phyloP scores from a whole-genome alignment of 1,284 basidiomycete species.

The Amylostereum areolatum region DNA sequence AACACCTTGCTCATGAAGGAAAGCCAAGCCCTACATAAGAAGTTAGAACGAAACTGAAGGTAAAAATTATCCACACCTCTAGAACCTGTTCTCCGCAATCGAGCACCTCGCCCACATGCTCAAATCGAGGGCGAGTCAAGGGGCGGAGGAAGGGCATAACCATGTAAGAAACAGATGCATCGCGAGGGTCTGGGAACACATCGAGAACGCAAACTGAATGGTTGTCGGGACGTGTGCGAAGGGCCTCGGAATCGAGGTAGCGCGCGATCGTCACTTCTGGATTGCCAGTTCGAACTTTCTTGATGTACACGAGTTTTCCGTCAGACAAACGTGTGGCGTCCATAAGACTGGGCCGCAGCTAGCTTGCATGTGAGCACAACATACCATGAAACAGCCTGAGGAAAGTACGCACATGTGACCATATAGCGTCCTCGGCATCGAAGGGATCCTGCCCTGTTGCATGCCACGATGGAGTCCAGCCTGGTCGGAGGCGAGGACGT shows the following conservation, averaged over 20 bases:
- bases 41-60: neutral
- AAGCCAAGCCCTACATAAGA: neutral
- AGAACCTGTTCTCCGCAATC: conserved; percentile 21
- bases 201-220: conserved; percentile 22
- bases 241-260: neutral
- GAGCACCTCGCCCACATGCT: conserved; percentile 18
- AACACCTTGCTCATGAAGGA: neutral
- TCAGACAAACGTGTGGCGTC: neutral
- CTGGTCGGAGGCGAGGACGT: neutral
- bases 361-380: conserved; percentile 4
- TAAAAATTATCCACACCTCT: conserved; percentile 12
- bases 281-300: neutral
- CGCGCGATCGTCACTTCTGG: neutral
- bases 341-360: neutral
- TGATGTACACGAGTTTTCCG: neutral
- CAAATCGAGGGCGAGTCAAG: conserved; percentile 15
- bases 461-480: neutral
- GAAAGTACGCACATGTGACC: neutral
- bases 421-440: neutral
- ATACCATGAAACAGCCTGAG: neutral
- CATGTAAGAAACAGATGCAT: conserved; percentile 12
- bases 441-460: neutral
- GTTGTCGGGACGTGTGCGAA: conserved; percentile 16
- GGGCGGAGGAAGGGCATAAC: conserved; percentile 21
- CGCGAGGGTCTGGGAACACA: conserved; percentile 12